Conservation (phyloP, 306 rosid species). For the Pyrus bretschneideri region DNA sequence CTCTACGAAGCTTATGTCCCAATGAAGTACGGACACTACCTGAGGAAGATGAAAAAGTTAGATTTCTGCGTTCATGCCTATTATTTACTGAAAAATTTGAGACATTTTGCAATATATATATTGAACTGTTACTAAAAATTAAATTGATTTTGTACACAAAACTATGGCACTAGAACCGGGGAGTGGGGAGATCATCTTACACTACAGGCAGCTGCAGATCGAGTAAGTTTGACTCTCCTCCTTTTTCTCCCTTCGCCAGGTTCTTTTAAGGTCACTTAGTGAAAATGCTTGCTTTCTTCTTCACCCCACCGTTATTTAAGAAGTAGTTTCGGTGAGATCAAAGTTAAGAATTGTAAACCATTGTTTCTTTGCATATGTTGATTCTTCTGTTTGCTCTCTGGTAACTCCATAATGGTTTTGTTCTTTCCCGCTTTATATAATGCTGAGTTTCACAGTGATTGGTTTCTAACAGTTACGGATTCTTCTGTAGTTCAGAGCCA, state of each 20-base stretch:
- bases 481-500: slow-evolving; percentile 69
- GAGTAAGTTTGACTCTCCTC: slow-evolving; percentile 41
- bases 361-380: not conserved
- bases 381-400: not conserved
- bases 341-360: not conserved
- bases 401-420: not conserved
- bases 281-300: not conserved
- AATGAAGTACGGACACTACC: slow-evolving; percentile 73
- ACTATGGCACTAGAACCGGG: slow-evolving; percentile 61
- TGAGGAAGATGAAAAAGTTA: slow-evolving; percentile 89
- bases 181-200: slow-evolving; percentile 99
- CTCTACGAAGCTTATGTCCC: slow-evolving; percentile 87
- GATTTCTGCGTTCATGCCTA: slow-evolving; percentile 33
- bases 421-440: not conserved
- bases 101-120: slow-evolving; percentile 10
- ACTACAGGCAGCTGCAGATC: slow-evolving; percentile 94
- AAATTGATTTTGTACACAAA: slow-evolving; percentile 16
- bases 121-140: slow-evolving; percentile 19
- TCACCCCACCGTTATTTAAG: not conserved
- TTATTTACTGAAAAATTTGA: slow-evolving; percentile 20
- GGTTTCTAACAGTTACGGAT: slow-evolving; percentile 23
- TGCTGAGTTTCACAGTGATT: not conserved
- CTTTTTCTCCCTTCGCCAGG: not conserved
- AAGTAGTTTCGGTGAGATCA: not conserved
- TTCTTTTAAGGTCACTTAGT: not conserved